A percentile compares a stretch with the other conserved stretches of the same genome.
These are phyloP conservation scores for Cylindrotheca fusiformis DNA, from an alignment of 108 stramenopile genomes.

Conservation along the genomic window DNA sequence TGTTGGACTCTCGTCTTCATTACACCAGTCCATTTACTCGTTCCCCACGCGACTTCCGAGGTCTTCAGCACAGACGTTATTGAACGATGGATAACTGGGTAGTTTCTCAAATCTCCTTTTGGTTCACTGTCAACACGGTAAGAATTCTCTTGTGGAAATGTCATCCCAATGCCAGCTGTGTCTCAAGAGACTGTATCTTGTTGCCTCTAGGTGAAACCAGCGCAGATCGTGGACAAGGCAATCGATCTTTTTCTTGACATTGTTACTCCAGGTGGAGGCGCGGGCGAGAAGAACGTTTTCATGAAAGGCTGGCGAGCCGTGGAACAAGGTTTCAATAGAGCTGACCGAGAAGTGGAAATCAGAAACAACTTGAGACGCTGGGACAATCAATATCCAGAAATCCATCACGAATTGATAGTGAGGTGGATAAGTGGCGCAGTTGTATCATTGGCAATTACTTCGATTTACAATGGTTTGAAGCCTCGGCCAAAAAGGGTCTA, in stretches of 20 bases:
- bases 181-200: neutral
- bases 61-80: too few relatives aligned
- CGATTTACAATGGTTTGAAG: conserved; percentile 43
- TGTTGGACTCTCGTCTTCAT: too few relatives aligned
- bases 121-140: conserved; percentile 48
- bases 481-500: conserved; percentile 12
- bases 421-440: conserved; percentile 62
- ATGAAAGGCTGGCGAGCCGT: conserved; percentile 41
- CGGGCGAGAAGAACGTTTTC: conserved; percentile 61
- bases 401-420: conserved; percentile 83
- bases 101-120: conserved; percentile 44
- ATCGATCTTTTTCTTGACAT: conserved; percentile 63
- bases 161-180: neutral
- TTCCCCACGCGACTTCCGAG: too few relatives aligned
- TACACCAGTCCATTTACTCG: too few relatives aligned
- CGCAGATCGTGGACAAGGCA: conserved; percentile 65
- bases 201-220: conserved; percentile 54
- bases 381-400: conserved; percentile 74
- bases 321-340: conserved; percentile 41
- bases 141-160: neutral
- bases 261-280: conserved; percentile 69
- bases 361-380: conserved; percentile 64
- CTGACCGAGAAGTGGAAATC: conserved; percentile 70
- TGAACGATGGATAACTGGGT: conserved; percentile 46
- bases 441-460: conserved; percentile 57